These are phyloP conservation scores for Fusarium compactum DNA, from an alignment of 2,329 filamentous ascomycete genomes.

Conservation along the genomic window DNA sequence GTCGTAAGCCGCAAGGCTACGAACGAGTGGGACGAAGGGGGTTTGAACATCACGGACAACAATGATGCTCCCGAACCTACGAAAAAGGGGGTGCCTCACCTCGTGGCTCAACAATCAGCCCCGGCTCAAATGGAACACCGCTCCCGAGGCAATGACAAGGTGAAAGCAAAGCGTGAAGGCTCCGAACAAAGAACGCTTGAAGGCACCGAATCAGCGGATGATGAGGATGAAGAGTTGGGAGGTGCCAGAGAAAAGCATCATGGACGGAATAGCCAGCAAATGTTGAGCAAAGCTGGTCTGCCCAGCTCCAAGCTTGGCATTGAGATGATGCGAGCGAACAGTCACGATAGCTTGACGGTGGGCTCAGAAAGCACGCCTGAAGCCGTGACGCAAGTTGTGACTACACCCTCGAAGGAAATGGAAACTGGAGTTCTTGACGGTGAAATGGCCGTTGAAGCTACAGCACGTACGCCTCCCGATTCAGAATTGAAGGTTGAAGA, in stretches of 20 bases:
- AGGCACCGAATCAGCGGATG: conserved; percentile 87
- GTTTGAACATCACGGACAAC: conserved; percentile 79
- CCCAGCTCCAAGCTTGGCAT: conserved; percentile 91
- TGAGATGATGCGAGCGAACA: conserved; percentile 98
- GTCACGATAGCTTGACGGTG: conserved; percentile 80
- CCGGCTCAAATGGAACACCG: conserved; percentile 70
- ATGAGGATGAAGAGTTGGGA: conserved; percentile 92
- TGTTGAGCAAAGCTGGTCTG: conserved; percentile 64
- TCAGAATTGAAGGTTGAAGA: conserved; percentile 25
- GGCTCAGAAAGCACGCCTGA: conserved; percentile 64
- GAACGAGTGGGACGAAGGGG: conserved; percentile 83
- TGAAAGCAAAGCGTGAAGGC: conserved; percentile 79
- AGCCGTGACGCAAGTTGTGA: conserved; percentile 63
- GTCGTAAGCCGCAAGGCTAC: conserved; percentile 79
- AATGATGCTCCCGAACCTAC: conserved; percentile 50
- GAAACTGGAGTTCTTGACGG: conserved; percentile 48
- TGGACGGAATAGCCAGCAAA: conserved; percentile 57
- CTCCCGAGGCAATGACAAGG: conserved; percentile 76
- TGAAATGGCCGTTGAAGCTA: conserved; percentile 12
- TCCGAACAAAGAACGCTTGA: conserved; percentile 79
- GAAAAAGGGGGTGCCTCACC: conserved; percentile 62
- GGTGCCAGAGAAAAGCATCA: conserved; percentile 60
- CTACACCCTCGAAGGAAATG: conserved; percentile 61
- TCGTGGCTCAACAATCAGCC: conserved; percentile 73
- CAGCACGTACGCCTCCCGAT: conserved; percentile 46